These are phyloP conservation scores for Exophiala lecanii-corni DNA, from an alignment of 2,329 filamentous ascomycete species.

Conservation along the genomic window DNA sequence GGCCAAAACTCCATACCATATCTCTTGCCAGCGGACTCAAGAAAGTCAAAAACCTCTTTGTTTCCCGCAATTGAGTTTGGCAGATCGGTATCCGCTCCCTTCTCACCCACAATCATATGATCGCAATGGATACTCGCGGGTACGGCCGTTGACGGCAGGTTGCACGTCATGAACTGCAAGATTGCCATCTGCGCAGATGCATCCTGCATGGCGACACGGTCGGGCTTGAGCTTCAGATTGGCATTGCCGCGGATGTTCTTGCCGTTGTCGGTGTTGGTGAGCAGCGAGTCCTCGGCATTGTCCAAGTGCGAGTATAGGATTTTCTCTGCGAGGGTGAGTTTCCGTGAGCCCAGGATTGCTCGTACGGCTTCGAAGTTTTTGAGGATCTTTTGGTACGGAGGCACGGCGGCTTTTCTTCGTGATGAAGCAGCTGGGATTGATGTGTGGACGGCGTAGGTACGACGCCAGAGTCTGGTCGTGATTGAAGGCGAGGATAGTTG, in stretches of 20 bases:
- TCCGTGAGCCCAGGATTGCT: constrained; percentile 61
- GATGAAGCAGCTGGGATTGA: constrained; percentile 9
- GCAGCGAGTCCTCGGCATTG: constrained; percentile 80
- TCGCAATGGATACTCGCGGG: constrained; percentile 98
- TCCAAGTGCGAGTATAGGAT: constrained; percentile 95
- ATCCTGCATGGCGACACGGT: constrained; percentile 98
- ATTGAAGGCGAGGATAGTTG: constrained; percentile 12
- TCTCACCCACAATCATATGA: constrained; percentile 95
- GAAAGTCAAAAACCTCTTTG: constrained; percentile 95
- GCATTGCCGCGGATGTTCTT: constrained; percentile 77
- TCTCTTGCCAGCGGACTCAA: constrained; percentile 85
- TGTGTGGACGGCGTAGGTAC: constrained; percentile 22
- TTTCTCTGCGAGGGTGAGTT: constrained; percentile 90
- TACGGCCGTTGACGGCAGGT: constrained; percentile 80
- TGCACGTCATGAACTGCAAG: constrained; percentile 97
- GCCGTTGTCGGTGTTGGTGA: constrained; percentile 78
- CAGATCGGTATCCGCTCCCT: constrained; percentile 81
- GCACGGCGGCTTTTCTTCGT: constrained; percentile 42
- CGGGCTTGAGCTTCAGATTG: constrained; percentile 94
- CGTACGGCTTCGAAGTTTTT: constrained; percentile 71
- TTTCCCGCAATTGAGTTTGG: constrained; percentile 82
- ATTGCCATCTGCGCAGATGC: constrained; percentile 97
- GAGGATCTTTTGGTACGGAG: constrained; percentile 78
- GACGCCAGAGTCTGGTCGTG: constrained; percentile 4
- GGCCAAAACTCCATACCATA: constrained; percentile 97